Percentiles rank a stretch among this genome's conserved stretches.
These are phyloP conservation scores for Xylaria cubensis DNA, from an alignment of 495 filamentous ascomycete genomes.

Conservation along the genomic window DNA sequence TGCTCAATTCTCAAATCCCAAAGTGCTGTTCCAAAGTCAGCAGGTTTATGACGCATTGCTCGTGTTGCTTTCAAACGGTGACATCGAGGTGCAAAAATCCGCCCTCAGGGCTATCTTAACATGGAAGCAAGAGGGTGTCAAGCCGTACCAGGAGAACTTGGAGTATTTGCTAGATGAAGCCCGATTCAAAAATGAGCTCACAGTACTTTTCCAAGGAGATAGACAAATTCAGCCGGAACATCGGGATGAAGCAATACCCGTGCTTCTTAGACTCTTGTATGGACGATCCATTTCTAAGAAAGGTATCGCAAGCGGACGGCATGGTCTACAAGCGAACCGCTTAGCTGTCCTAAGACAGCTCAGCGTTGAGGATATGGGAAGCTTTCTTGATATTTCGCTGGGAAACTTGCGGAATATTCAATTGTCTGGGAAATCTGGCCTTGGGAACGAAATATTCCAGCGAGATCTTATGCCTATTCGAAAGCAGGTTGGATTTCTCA, in stretches of 20 bases:
- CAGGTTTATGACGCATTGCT: conserved; percentile 79
- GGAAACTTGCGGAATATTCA: conserved; percentile 67
- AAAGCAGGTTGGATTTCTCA: conserved; percentile 86
- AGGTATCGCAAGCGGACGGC: conserved; percentile 66
- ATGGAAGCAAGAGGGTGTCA: conserved; percentile 81
- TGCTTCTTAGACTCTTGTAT: conserved; percentile 87
- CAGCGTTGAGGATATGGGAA: conserved; percentile 66
- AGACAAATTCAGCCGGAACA: conserved; percentile 78
- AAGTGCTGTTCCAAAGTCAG: conserved; percentile 75
- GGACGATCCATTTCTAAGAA: conserved; percentile 85
- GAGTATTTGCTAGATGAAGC: conserved; percentile 90
- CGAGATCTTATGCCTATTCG: conserved; percentile 65
- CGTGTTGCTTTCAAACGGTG: conserved; percentile 79
- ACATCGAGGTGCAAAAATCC: conserved; percentile 84
- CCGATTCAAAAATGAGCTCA: conserved; percentile 88
- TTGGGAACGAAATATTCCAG: conserved; percentile 58
- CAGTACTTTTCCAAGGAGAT: conserved; percentile 83
- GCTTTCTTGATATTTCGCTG: conserved; percentile 84
- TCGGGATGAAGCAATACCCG: conserved; percentile 73
- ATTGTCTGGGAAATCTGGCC: conserved; percentile 57
- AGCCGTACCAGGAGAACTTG: conserved; percentile 84
- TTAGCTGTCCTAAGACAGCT: conserved; percentile 59
- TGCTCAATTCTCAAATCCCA: conserved; percentile 82
- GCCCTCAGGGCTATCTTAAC: conserved; percentile 84
- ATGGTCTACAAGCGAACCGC: conserved; percentile 69